Conservation (phyloP, 225 moss, liverwort and hornwort species). For the Rhytidiadelphus loreus region DNA sequence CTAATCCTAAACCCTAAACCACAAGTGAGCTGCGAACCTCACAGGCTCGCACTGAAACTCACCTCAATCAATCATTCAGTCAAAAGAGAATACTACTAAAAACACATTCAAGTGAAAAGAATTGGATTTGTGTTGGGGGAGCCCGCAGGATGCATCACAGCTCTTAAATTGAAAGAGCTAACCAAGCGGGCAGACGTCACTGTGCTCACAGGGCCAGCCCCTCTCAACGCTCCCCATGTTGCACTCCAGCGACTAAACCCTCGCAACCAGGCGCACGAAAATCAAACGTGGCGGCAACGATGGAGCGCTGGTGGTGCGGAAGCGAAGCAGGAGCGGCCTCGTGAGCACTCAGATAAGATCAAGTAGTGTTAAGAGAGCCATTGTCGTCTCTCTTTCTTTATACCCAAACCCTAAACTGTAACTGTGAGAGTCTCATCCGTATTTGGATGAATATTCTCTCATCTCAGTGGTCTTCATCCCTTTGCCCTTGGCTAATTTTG, state of each 20-base stretch:
- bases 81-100: neutral
- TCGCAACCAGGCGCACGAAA: slow-evolving; percentile 11
- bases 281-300: slow-evolving; percentile 7
- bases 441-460: neutral
- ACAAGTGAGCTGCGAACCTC: too few species aligned
- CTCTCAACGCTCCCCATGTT: neutral
- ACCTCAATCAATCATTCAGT: neutral
- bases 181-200: slow-evolving; percentile 32
- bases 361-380: neutral
- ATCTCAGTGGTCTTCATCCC: neutral
- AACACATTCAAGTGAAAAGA: neutral
- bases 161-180: slow-evolving; percentile 12
- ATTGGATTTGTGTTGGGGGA: neutral
- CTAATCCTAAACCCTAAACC: neutral
- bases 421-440: neutral
- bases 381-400: fast-evolving
- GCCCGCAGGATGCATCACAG: slow-evolving; percentile 27
- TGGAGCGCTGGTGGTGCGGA: neutral
- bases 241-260: neutral
- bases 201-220: neutral
- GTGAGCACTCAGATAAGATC: slow-evolving; percentile 37
- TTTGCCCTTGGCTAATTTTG: neutral
- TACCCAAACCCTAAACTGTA: neutral
- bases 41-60: neutral
- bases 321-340: neutral